These are phyloP conservation scores for Pseudozyma hubeiensis DNA, from an alignment of 1,284 basidiomycete genomes.

Conservation along the genomic window DNA sequence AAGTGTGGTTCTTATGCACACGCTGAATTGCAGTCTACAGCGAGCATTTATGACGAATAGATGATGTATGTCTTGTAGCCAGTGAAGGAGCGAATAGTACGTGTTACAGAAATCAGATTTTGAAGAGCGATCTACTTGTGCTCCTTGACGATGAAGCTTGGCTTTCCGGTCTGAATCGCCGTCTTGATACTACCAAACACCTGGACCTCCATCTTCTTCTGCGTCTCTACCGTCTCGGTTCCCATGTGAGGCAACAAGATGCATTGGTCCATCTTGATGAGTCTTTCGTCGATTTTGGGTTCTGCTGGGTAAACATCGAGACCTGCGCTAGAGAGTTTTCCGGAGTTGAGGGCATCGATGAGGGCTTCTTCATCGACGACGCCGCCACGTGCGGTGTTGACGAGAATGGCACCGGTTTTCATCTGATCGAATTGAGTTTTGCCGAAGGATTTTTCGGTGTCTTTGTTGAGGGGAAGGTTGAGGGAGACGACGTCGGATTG, in stretches of 20 bases:
- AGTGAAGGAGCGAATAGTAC: too few relatives aligned
- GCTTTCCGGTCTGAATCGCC: slow-evolving; percentile 47
- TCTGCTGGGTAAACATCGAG: slow-evolving; percentile 79
- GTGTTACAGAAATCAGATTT: too few relatives aligned
- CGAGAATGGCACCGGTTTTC: slow-evolving; percentile 69
- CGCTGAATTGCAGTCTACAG: too few relatives aligned
- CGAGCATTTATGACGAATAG: too few relatives aligned
- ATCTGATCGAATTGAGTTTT: slow-evolving; percentile 69
- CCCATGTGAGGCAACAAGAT: slow-evolving; percentile 50
- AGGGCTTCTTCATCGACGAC: slow-evolving; percentile 70
- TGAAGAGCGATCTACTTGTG: slow-evolving; percentile 25
- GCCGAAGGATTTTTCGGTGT: slow-evolving; percentile 70
- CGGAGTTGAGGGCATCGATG: slow-evolving; percentile 52
- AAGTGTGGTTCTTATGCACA: slow-evolving; percentile 2
- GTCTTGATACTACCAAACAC: slow-evolving; percentile 48
- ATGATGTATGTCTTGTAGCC: too few relatives aligned
- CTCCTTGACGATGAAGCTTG: slow-evolving; percentile 49
- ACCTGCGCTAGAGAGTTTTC: slow-evolving; percentile 75
- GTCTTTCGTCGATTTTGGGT: slow-evolving; percentile 42
- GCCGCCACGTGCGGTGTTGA: slow-evolving; percentile 72
- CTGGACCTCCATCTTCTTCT: slow-evolving; percentile 56
- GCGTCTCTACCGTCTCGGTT: slow-evolving; percentile 52
- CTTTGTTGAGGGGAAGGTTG: slow-evolving; percentile 71
- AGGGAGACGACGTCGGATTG: slow-evolving; percentile 71
- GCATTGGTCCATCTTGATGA: slow-evolving; percentile 47